Evolutionary conservation across 2,329 filamentous ascomycete genomes (phyloP).

Genomic region (Fusarium kyushuense): DNA sequence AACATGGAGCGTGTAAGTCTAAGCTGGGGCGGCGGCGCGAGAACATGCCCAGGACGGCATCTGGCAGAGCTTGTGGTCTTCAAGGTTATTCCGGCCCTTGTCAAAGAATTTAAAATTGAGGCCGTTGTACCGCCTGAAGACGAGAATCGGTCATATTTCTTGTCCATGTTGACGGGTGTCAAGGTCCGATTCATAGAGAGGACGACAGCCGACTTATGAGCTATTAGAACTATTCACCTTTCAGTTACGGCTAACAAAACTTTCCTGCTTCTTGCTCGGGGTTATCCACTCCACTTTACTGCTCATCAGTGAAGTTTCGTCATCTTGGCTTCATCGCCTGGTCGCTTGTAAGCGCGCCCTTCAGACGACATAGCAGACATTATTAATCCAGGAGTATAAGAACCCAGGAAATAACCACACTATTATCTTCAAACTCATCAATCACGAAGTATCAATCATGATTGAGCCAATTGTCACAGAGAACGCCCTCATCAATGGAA

Average conservation of each 20-base stretch:
- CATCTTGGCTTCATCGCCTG: neutral
- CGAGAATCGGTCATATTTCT: constrained; percentile 61
- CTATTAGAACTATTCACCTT: too few relatives aligned
- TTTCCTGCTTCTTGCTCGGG: fast-evolving
- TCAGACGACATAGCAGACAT: constrained; percentile 29
- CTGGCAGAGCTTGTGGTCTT: constrained; percentile 64
- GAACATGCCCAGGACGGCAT: constrained; percentile 64
- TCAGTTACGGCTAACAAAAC: fast-evolving
- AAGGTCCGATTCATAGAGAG: constrained; percentile 55
- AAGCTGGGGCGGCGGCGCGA: constrained; percentile 64
- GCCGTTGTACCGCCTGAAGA: constrained; percentile 55
- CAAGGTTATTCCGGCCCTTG: constrained; percentile 58
- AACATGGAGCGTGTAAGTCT: constrained; percentile 63
- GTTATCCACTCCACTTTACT: neutral
- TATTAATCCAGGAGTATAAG: constrained; percentile 35
- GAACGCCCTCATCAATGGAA: constrained; percentile 46
- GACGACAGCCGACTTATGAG: neutral
- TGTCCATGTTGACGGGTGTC: constrained; percentile 64
- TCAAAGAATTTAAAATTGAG: constrained; percentile 60
- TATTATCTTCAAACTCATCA: neutral
- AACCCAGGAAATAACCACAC: neutral
- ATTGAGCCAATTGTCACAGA: constrained; percentile 44
- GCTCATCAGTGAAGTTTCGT: neutral
- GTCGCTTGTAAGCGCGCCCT: constrained; percentile 25
- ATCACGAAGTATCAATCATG: neutral